These are phyloP conservation scores for Trichoderma reesei DNA, from an alignment of 495 filamentous ascomycete species.

Conservation along the genomic window DNA sequence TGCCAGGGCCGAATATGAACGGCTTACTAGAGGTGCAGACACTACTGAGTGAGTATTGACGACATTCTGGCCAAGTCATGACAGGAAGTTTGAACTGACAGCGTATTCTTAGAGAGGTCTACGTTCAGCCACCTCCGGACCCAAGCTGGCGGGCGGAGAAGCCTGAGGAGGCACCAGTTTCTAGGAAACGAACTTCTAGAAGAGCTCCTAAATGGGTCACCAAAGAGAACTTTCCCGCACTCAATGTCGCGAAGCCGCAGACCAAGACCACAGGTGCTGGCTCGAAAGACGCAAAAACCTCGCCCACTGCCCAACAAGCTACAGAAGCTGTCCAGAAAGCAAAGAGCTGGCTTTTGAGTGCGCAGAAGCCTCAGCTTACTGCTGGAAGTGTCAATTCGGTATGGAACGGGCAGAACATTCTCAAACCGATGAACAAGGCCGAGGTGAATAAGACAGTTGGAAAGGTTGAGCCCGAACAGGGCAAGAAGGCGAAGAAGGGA, in stretches of 20 bases:
- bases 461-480: too few species aligned
- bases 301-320: too few species aligned
- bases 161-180: too few species aligned
- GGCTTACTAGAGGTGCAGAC: neutral
- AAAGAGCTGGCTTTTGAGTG: too few species aligned
- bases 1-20: neutral
- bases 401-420: neutral
- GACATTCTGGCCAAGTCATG: too few species aligned
- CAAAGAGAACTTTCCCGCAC: neutral
- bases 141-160: too few species aligned
- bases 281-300: neutral
- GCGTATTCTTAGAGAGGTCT: too few species aligned
- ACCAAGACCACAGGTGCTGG: neutral
- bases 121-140: too few species aligned
- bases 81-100: too few species aligned
- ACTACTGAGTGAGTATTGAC: neutral
- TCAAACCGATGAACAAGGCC: neutral
- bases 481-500: neutral
- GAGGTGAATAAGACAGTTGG: neutral
- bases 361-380: too few species aligned
- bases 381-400: too few species aligned
- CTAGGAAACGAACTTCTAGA: neutral
- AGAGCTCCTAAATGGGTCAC: neutral
- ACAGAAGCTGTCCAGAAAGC: too few species aligned
- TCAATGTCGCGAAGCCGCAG: neutral